Conservation (phyloP, 768 basidiomycete genomes). For the Harrya chromipes region DNA sequence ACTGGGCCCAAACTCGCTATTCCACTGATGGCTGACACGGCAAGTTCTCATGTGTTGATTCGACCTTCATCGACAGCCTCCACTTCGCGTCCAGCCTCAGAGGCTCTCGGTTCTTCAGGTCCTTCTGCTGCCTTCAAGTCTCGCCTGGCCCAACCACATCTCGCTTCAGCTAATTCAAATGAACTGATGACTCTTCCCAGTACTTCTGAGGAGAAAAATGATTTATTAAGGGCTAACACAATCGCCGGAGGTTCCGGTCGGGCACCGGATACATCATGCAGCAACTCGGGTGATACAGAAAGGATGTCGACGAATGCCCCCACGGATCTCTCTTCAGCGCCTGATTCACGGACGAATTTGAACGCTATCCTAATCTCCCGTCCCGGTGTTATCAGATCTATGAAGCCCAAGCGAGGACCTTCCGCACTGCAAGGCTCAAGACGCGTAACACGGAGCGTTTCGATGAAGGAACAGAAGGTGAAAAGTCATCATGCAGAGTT, state of each 20-base stretch:
- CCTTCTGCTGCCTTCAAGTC: slow-evolving; percentile 1
- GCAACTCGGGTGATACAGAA: background rate
- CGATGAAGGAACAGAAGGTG: slow-evolving; percentile 21
- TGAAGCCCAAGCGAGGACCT: slow-evolving; percentile 19
- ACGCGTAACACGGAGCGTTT: slow-evolving; percentile 29
- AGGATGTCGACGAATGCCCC: background rate
- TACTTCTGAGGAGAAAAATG: background rate
- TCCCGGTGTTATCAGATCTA: slow-evolving; percentile 1
- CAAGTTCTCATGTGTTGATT: slow-evolving; percentile 1
- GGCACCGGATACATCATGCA: background rate
- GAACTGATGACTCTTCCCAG: slow-evolving; percentile 4
- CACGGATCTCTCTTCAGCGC: background rate
- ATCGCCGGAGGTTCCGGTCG: background rate
- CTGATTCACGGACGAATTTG: background rate
- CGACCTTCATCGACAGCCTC: slow-evolving; percentile 1
- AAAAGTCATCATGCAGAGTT: background rate
- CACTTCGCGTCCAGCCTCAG: slow-evolving; percentile 1
- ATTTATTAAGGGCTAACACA: background rate
- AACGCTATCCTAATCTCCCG: background rate
- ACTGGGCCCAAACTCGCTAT: background rate
- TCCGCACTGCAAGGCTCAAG: slow-evolving; percentile 8
- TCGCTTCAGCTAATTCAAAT: background rate
- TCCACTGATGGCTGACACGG: slow-evolving; percentile 1
- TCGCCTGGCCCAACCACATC: background rate
- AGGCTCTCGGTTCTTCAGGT: background rate